phyloP scores from a whole-genome alignment of 441 rosid genomes.

The Populus hybrid region DNA sequence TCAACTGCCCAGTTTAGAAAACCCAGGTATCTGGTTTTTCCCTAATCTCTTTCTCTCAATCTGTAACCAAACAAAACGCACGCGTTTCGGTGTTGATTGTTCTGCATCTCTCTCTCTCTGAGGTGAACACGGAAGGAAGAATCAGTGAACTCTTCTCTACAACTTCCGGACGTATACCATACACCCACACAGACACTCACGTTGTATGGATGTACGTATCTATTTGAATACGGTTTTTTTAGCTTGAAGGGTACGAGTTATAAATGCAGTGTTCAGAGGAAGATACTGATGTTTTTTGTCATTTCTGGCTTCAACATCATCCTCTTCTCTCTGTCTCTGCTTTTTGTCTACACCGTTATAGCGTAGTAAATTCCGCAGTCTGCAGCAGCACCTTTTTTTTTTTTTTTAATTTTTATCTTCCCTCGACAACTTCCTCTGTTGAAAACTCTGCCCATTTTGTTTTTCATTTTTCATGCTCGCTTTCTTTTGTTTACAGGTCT shows the following conservation, averaged over 20 bases:
- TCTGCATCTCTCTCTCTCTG: background rate
- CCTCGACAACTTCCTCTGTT: slow-evolving; percentile 14
- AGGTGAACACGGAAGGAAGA: slow-evolving; percentile 4
- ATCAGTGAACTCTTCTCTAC: no score
- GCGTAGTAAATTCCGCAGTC: slow-evolving; percentile 16
- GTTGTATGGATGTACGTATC: no score
- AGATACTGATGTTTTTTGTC: slow-evolving; percentile 15
- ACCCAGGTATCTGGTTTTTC: background rate
- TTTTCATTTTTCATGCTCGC: background rate
- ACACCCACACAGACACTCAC: no score
- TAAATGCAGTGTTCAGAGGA: slow-evolving; percentile 21
- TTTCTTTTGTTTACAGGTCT: background rate
- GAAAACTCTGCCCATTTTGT: background rate
- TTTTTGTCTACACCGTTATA: slow-evolving; percentile 22
- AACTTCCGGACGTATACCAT: no score
- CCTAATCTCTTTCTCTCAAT: background rate
- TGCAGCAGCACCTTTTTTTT: slow-evolving; percentile 2
- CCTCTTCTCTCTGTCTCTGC: slow-evolving; percentile 21
- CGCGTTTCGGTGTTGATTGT: slow-evolving; percentile 37
- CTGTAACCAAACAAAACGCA: slow-evolving; percentile 6
- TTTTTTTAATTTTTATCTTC: slow-evolving; percentile 8
- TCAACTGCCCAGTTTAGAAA: background rate
- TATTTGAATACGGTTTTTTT: no score
- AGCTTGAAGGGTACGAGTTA: no score
- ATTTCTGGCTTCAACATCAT: slow-evolving; percentile 33